Evolutionary conservation across 2,329 filamentous ascomycete genomes (phyloP), one percentile per base, ranked within the genome.

Genomic region (Claviceps spartinae): DNA sequence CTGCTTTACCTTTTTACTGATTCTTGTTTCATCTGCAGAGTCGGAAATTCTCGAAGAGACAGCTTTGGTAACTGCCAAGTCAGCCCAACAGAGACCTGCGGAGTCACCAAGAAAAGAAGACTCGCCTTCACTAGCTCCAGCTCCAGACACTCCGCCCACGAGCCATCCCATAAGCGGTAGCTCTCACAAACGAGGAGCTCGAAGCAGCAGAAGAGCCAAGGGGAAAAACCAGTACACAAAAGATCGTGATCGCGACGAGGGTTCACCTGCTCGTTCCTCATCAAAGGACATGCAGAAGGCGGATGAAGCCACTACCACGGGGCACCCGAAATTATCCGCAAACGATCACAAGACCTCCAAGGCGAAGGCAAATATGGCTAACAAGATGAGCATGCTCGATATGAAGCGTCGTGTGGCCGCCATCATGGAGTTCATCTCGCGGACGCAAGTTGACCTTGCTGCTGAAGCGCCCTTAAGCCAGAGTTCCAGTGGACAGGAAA

Each of bases 351-450:
- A 82, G 47, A 62, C 64, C 59, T 71, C 72, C 53, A 81, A 79
- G 60, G 69, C 71, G 36, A 78, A 78, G 59, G 66, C 61, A 3
- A 59, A 71, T 53, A 72, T 73, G 48, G 78, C 77, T 65, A 82
- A 77, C 58, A 88, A 86, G 65, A 79, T 89, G 53, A 90, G 83
- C 30, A 86, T 94, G 82, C 83, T 83, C 54, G 89, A 95, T 63
- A 89, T 95, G 81, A 88, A 86, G 68, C 81, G 86, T 57, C 83
- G 88, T 9, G 88, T 90, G 5, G 80, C 86, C 4, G 85, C 80
- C 20, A 94, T 96, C 63, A 76, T 95, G 54, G 88, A 93, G 59
- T 96, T 91, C 62, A 95, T 96, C 56, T 84, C 86, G 4, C 82
- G 88, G 58, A 91, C 88, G 53, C 89, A 96, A 65, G 76, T 95